Evolutionary conservation across 176 grass and related monocot genomes (phyloP).

Genomic region (Ampelocalamus luodianensis): DNA sequence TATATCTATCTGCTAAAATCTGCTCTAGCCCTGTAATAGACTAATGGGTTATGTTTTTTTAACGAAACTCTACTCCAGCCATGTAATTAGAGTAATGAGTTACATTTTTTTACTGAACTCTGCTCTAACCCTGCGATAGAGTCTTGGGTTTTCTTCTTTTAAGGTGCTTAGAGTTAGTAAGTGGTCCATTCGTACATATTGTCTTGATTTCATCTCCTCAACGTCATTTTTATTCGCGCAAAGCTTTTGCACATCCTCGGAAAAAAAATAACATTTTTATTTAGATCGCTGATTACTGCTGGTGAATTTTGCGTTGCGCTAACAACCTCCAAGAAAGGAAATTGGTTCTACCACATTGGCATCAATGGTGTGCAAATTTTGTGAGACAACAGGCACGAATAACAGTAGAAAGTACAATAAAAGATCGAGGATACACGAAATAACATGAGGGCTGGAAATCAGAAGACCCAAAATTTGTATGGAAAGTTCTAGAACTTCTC

Average conservation of each 20-base stretch:
- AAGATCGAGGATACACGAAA: background rate
- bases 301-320: background rate
- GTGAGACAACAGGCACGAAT: background rate
- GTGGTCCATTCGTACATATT: background rate
- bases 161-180: constrained; percentile 12
- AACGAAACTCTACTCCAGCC: background rate
- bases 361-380: background rate
- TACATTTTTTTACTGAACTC: background rate
- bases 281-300: background rate
- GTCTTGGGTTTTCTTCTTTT: background rate
- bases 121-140: background rate
- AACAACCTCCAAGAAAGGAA: constrained; percentile 13
- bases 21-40: background rate
- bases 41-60: background rate
- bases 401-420: background rate
- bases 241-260: too few species aligned
- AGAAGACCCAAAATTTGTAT: background rate
- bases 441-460: background rate
- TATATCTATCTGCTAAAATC: background rate
- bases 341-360: constrained; percentile 12
- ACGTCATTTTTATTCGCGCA: background rate
- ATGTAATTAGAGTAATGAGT: background rate
- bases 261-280: too few species aligned
- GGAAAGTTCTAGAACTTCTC: background rate
- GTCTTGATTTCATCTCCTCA: background rate